A percentile compares a stretch with the other conserved stretches of the same genome.
phyloP scores from a whole-genome alignment of 345 rosid genomes.

The Salix koriyanagi region DNA sequence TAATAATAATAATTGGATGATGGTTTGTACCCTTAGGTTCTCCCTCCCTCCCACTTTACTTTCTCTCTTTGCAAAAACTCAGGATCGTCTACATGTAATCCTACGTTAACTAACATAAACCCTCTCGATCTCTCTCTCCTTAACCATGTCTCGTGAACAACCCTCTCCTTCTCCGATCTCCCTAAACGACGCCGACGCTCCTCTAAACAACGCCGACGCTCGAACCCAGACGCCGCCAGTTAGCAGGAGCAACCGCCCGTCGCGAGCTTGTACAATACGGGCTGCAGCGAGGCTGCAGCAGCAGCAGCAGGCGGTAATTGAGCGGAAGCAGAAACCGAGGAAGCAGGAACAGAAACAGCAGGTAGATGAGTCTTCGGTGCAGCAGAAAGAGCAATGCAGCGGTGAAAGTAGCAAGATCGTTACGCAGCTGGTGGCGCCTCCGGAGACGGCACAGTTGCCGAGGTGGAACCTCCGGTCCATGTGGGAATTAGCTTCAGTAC shows the following conservation, averaged over 20 bases:
- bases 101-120: constrained; percentile 31
- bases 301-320: constrained; percentile 52
- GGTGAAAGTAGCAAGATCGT: constrained; percentile 53
- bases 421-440: constrained; percentile 70
- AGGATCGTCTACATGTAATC: constrained; percentile 32
- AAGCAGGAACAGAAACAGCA: constrained; percentile 42
- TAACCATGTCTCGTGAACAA: constrained; percentile 45
- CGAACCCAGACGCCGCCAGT: constrained; percentile 17
- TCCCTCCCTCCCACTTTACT: constrained; percentile 6
- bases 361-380: constrained; percentile 34
- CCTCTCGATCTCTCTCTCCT: constrained; percentile 50
- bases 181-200: constrained; percentile 10
- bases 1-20: constrained; percentile 1
- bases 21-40: constrained; percentile 29
- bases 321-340: constrained; percentile 53
- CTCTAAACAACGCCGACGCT: constrained; percentile 16
- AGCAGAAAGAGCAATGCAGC: constrained; percentile 47
- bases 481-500: constrained; percentile 97
- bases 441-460: constrained; percentile 77
- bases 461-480: constrained; percentile 95
- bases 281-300: constrained; percentile 73
- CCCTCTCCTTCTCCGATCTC: constrained; percentile 37
- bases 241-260: constrained; percentile 69
- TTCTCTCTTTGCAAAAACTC: constrained; percentile 25
- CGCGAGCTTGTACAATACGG: constrained; percentile 91